Percentiles rank a stretch among this genome's conserved stretches.
These are phyloP conservation scores for Phytophthora boehmeriae DNA, from an alignment of 352 stramenopile genomes.

Conservation along the genomic window DNA sequence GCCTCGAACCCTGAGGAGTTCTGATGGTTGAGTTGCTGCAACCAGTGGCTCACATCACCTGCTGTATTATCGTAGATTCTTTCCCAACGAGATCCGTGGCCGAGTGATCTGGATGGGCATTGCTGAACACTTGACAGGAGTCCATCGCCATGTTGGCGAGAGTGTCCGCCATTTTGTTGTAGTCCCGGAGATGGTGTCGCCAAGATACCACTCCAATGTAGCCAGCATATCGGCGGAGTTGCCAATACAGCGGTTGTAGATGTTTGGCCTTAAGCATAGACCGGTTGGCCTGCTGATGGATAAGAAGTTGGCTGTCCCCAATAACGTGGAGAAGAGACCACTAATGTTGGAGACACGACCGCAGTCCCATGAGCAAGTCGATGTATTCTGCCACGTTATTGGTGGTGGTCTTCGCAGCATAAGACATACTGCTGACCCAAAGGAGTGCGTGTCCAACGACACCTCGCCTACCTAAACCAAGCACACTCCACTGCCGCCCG, in stretches of 20 bases:
- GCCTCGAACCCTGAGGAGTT: no score
- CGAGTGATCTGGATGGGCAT: background rate
- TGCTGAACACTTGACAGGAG: background rate
- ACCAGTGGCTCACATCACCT: no score
- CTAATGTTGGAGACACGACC: background rate
- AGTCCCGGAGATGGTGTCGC: background rate
- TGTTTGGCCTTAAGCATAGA: background rate
- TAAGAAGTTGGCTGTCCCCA: constrained; percentile 1
- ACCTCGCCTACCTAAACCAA: background rate
- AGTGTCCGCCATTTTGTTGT: constrained; percentile 1
- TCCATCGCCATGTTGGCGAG: constrained; percentile 5
- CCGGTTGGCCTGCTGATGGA: background rate
- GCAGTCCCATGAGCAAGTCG: background rate
- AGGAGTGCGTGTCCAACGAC: background rate
- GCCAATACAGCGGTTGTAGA: background rate
- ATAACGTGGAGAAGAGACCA: constrained; percentile 2
- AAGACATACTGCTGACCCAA: constrained; percentile 1
- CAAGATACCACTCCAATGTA: background rate
- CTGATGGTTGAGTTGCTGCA: no score
- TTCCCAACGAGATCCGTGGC: background rate
- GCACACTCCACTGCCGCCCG: background rate
- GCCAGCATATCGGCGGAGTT: background rate
- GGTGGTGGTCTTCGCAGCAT: background rate
- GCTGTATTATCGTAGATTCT: background rate
- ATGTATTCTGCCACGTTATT: constrained; percentile 7